These are phyloP conservation scores for Talaromyces amestolkiae DNA, from an alignment of 2,329 filamentous ascomycete genomes.

Conservation along the genomic window DNA sequence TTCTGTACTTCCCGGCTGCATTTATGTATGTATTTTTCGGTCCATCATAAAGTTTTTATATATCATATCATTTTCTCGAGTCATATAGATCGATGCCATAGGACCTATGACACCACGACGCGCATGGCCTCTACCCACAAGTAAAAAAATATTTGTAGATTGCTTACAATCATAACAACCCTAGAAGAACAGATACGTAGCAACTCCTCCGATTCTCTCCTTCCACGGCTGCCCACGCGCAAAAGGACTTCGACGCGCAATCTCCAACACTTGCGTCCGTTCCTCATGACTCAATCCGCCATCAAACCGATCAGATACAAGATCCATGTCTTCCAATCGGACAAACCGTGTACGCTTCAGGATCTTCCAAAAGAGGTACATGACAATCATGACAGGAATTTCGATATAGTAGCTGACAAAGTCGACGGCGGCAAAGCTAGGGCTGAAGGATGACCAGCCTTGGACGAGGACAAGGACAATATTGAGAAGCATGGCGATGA, in stretches of 20 bases:
- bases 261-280: constrained; percentile 10
- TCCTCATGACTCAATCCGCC: constrained; percentile 16
- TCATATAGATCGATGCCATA: not conserved
- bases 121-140: not conserved
- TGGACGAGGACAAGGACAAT: constrained; percentile 61
- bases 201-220: constrained; percentile 31
- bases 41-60: no score
- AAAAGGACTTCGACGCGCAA: constrained; percentile 18
- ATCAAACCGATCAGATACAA: constrained; percentile 47
- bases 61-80: no score
- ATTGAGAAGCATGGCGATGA: constrained; percentile 57
- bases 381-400: constrained; percentile 58
- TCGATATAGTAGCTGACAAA: constrained; percentile 66
- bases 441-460: constrained; percentile 60
- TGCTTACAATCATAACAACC: not conserved
- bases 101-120: not conserved
- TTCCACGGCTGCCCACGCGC: constrained; percentile 21
- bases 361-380: constrained; percentile 57
- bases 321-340: constrained; percentile 49
- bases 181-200: constrained; percentile 42
- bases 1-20: not conserved
- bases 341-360: constrained; percentile 50
- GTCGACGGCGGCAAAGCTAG: constrained; percentile 55
- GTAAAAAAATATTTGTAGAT: not conserved
- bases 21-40: no score